These are phyloP conservation scores for Ilyonectria mors-panacis DNA, from an alignment of 2,329 filamentous ascomycete species.

Conservation along the genomic window DNA sequence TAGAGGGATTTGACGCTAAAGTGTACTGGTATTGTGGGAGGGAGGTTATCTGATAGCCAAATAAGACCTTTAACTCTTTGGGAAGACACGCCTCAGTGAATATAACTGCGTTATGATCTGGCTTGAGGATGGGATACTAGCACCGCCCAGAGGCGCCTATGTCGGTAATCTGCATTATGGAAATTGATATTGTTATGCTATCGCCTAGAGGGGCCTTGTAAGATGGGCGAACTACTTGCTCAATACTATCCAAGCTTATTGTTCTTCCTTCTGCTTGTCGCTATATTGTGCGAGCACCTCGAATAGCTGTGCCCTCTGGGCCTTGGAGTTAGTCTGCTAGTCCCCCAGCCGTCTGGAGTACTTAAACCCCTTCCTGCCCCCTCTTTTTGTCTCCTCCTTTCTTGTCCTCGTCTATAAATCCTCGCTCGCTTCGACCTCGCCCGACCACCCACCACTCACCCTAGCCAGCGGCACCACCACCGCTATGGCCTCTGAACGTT, in stretches of 20 bases:
- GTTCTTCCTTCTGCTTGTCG: too few relatives aligned
- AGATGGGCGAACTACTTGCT: neutral
- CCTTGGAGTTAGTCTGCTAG: too few relatives aligned
- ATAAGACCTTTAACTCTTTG: neutral
- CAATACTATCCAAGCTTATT: too few relatives aligned
- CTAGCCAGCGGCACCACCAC: too few relatives aligned
- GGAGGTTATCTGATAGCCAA: neutral
- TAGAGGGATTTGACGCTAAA: neutral
- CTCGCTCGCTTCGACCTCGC: too few relatives aligned
- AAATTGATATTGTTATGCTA: neutral
- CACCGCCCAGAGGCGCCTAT: constrained; percentile 1
- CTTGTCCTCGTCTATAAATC: too few relatives aligned
- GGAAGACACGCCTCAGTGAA: neutral
- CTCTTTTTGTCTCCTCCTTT: too few relatives aligned
- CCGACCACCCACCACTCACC: too few relatives aligned
- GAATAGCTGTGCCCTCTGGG: too few relatives aligned
- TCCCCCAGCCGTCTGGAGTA: neutral
- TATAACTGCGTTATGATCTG: neutral
- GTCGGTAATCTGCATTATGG: neutral
- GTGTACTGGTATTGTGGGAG: neutral
- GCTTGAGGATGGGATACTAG: neutral
- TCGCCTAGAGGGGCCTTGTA: neutral
- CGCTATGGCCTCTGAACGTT: too few relatives aligned
- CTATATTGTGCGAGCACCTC: too few relatives aligned
- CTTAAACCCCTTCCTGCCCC: too few relatives aligned